Evolutionary conservation across 1,139 yeast genomes (phyloP), one percentile per base, ranked within the genome.

Genomic region (Candida labiduridarum): DNA sequence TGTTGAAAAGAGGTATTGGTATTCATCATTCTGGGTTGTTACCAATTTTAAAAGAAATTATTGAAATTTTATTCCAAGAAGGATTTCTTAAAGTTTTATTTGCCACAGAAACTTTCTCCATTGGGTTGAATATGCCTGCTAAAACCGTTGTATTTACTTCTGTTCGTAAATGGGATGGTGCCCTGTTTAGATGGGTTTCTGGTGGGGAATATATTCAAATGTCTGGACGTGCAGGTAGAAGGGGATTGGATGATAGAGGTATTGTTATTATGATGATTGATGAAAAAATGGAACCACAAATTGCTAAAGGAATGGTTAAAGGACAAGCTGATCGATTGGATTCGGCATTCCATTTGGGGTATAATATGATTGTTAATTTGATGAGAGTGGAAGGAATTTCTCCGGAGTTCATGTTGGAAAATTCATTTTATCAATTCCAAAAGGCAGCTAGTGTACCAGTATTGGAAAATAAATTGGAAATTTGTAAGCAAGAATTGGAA

Each of bases 191-290:
- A 70, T 94, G 98, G 98, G 97, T 95, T 39, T 89, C 97, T 50
- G 98, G 98, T 52, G 99, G 99, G 74, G 99, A 95, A 71, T 95
- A 94, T 69, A 95, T 94, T 61, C 99, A 95, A 73, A 94, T 94
- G 99, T 89, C 97, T 41, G 99, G 99, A 56, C 86, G 99, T 73
- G 99, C 99, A 15, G 99, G 99, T 62, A 92, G 99, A 79, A 89
- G 99, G 80, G 99, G 99, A 62, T 80, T 95, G 58, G 99, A 95
- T 79, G 97, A 94, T 66, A 86, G 98, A 65, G 99, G 99, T 72
- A 92, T 94, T 67, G 99, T 95, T 49, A 94, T 95, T 61, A 88
- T 95, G 89, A 95, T 95, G 99, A 91, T 94, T 68, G 98, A 94
- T 67, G 98, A 94, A 66, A 94, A 92, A 65, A 95, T 95, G 99